phyloP scores from a whole-genome alignment of 805 yeast species.

The Nakazawaea wickerhamii region DNA sequence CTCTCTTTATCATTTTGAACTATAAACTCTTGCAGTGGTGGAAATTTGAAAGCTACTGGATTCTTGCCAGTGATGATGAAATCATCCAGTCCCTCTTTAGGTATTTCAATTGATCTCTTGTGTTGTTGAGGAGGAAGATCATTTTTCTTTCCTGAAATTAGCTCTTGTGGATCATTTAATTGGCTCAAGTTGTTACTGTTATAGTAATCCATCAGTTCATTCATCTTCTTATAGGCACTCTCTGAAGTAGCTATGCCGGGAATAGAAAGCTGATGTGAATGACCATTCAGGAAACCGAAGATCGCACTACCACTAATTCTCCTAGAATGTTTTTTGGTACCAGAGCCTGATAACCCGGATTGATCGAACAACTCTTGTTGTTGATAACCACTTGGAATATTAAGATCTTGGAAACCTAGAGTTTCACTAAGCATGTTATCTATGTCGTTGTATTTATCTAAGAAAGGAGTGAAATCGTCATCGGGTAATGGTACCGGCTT shows the following conservation, averaged over 20 bases:
- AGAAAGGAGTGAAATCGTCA: constrained; percentile 44
- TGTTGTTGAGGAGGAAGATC: constrained; percentile 11
- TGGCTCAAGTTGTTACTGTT: constrained; percentile 1
- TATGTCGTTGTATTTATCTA: constrained; percentile 44
- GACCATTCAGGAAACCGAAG: constrained; percentile 60
- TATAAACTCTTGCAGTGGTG: constrained; percentile 32
- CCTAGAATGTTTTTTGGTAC: constrained; percentile 41
- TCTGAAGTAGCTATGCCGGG: constrained; percentile 35
- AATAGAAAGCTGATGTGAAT: constrained; percentile 56
- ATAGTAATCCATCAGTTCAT: background rate
- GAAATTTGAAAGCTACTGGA: constrained; percentile 53
- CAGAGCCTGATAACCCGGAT: background rate
- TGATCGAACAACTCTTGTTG: constrained; percentile 15
- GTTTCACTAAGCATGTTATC: constrained; percentile 55
- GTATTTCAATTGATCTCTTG: background rate
- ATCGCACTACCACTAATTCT: constrained; percentile 76
- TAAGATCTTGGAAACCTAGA: constrained; percentile 54
- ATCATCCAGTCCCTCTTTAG: constrained; percentile 26
- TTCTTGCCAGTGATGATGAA: constrained; percentile 41
- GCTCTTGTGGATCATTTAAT: background rate
- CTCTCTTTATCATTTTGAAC: background rate
- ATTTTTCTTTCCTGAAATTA: background rate
- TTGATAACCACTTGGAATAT: constrained; percentile 39
- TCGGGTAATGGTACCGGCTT: constrained; percentile 44
- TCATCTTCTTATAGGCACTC: constrained; percentile 18